Base-by-base conservation (phyloP, 208 protist species). In the Trypanosoma scelopori region DNA sequence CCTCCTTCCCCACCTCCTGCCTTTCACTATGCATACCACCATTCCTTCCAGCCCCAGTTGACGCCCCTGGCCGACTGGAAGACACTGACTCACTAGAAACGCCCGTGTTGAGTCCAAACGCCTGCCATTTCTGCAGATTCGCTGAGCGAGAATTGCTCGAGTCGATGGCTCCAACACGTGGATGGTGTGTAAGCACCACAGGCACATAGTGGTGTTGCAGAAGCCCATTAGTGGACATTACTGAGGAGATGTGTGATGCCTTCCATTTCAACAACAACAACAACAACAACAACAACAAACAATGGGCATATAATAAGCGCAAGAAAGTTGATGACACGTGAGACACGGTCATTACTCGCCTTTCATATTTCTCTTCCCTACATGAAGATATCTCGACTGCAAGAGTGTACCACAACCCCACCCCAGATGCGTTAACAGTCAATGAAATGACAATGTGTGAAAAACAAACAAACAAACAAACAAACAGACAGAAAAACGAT, bases 71-170 rank as follows among this genome's bases (percentile, higher is more conserved):
- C 18, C 25, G 43, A 27, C 41, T 27, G 39, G 56, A 20, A 12
- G 27, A 39, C 18, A 28, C 13, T 9, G 13, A 20, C 27, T 23
- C 45, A 47, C 1, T 16, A 52, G 28, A 27, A 23, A 50, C n/a
- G 22, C 58, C 53, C 5, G 28, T 47, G 23, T 70, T 57, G 35
- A 75, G 53, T 27, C 74, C 74, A 68, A 79, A 79, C 25, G 56
- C 69, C 53, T 63, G 62, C 74, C 74, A 79, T 42, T 70, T 72
- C 12, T 72, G 56, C 7, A 64, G 22, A 59, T 75, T 75, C 5
- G 20, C 18, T 37, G 48, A 55, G 43, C 12, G 32, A 55, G 35
- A 57, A 49, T 9, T 30, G 30, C 11, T 35, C 7, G 25, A 12
- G 32, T 25, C 23, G 25, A 1, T 20, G 35, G 7, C 51, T 30